Evolutionary conservation across 148 eudicot genomes (phyloP), one percentile per base, ranked within the genome.

Genomic region (Rhododendron williamsianum): DNA sequence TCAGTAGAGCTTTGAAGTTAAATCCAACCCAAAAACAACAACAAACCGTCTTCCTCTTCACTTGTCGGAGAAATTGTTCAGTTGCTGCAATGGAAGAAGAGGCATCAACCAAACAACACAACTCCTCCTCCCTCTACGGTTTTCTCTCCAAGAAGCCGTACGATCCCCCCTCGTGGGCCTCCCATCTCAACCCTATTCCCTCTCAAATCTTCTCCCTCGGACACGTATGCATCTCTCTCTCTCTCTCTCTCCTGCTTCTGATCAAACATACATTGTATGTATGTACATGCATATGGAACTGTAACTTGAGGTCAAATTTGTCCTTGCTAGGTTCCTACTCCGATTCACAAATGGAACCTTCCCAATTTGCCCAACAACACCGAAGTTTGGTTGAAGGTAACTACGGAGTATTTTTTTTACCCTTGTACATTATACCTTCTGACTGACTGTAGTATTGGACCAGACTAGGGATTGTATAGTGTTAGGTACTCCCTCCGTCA

Each of bases 311-410:
- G 0, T 73, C 76, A 16, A 0, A 38, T 52, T 52, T 19, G 4
- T 30, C 76, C 36, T 86, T 74, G 79, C 60, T 93, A 97, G 99
- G 89, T 93, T 90, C 99, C 99, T 52, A 95, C 98, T 86, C 99
- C 99, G 52, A 93, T 97, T 87, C 99, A 97, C 93, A 93, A 86
- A 81, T 97, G 99, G 99, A 93, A 93, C 87, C 94, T 97, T 86
- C 99, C 98, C 36, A 94, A 97, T 92, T 88, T 97, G 90, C 98
- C 99, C 7, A 83, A 84, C 51, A 84, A 88, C 76, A 94, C 98
- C 3, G 92, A 95, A 89, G 91, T 97, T 85, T 97, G 96, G 97
- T 77, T 97, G 86, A 97, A 97, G 99, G 99, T 97, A 87, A 77
- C 52, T 13, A n/a, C n/a, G n/a, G n/a, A n/a, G n/a, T n/a, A 25